These are phyloP conservation scores for Penicillium sp. DNA, from an alignment of 2,329 filamentous ascomycete genomes.

Conservation along the genomic window DNA sequence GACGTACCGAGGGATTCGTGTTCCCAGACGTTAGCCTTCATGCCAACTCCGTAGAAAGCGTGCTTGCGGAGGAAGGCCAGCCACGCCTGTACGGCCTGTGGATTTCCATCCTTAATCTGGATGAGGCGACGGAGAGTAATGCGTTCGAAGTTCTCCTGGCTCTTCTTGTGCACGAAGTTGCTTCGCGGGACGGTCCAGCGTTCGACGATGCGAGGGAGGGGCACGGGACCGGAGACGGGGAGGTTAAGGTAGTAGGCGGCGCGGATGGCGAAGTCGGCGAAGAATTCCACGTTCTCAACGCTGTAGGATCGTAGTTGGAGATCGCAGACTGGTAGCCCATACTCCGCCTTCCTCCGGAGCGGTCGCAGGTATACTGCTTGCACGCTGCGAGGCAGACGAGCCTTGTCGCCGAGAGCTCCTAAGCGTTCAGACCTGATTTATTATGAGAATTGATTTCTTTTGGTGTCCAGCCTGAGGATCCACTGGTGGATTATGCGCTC, in stretches of 20 bases:
- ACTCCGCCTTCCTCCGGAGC: conserved; percentile 72
- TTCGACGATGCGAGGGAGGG: conserved; percentile 83
- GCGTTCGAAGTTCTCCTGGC: conserved; percentile 95
- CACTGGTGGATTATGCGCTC: neutral
- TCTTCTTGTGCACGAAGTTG: conserved; percentile 96
- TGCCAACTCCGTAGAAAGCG: conserved; percentile 92
- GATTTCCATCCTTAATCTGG: conserved; percentile 88
- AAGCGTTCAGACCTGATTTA: conserved; percentile 41
- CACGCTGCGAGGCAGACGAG: conserved; percentile 75
- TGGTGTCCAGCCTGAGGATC: neutral
- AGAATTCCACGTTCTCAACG: conserved; percentile 88
- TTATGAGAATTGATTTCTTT: conserved; percentile 12
- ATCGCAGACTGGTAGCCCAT: conserved; percentile 83
- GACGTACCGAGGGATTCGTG: conserved; percentile 71
- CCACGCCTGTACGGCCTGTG: conserved; percentile 89
- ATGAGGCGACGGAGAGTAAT: conserved; percentile 84
- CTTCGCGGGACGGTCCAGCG: conserved; percentile 90
- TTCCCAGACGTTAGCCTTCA: conserved; percentile 98
- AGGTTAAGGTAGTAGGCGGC: conserved; percentile 93
- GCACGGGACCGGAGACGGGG: conserved; percentile 81
- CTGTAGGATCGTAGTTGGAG: conserved; percentile 92
- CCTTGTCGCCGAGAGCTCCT: conserved; percentile 35
- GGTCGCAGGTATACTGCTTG: conserved; percentile 87
- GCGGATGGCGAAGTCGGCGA: conserved; percentile 89
- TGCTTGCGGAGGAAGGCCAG: conserved; percentile 89